Conservation (phyloP, 2,329 filamentous ascomycete genomes). For the Rosellinia necatrix region DNA sequence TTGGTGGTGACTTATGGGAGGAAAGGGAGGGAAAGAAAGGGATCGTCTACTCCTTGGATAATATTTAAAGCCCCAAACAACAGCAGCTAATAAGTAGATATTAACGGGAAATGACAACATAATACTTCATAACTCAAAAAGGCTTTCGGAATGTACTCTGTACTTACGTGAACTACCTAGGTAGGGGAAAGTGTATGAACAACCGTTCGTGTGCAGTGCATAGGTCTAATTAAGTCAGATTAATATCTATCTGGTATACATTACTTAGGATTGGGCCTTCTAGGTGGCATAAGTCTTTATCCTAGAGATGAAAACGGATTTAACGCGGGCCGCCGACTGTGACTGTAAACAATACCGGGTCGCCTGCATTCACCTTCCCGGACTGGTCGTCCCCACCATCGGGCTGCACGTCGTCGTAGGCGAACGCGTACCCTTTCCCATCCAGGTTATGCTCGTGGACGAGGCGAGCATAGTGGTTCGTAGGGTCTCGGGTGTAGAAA, state of each 20-base stretch:
- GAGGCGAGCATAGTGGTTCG: constrained; percentile 63
- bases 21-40: no score
- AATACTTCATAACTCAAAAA: no score
- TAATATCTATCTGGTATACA: no score
- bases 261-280: no score
- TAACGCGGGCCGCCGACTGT: constrained; percentile 50
- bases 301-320: not conserved
- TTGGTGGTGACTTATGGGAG: not conserved
- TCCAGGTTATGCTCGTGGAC: constrained; percentile 60
- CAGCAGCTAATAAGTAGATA: no score
- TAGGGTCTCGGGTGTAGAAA: constrained; percentile 48
- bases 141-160: no score
- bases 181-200: not conserved
- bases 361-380: constrained; percentile 58
- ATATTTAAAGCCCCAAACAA: not conserved
- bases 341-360: constrained; percentile 54
- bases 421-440: constrained; percentile 62
- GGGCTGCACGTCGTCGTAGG: constrained; percentile 64
- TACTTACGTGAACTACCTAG: not conserved
- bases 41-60: not conserved
- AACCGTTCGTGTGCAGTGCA: no score
- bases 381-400: constrained; percentile 57
- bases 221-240: not conserved
- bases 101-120: not conserved
- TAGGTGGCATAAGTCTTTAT: no score